Evolutionary conservation across 1,284 basidiomycete species (phyloP), one percentile per base, ranked within the genome.

Genomic region (Ceratobasidium sp.): DNA sequence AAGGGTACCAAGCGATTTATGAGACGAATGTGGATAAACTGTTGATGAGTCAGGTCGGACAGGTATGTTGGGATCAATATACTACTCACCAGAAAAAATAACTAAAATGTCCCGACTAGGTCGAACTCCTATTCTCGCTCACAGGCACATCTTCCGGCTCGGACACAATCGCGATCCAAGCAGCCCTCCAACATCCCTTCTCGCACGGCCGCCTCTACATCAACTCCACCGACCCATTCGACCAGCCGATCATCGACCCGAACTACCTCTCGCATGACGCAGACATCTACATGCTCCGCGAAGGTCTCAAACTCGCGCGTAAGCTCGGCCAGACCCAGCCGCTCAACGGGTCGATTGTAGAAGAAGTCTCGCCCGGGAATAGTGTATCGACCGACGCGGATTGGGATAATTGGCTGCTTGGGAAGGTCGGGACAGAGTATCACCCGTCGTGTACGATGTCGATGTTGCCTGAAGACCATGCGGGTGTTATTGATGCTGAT

Each of bases 121-220:
- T 92, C 40, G 92, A 94, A 84, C 86, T 94, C n/a, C 83, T 93
- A 42, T 84, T 93, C 64, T 88, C 87, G 72, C 85, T 92, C 79
- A 91, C 89, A 20, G 86, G 88, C 6, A 85, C 87, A 0, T 85
- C 86, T 20, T 82, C 82, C 64, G 80, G 80, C 49, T 66, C 63
- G 1, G 58, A 71, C 53, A 79, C 72, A 51, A 86, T 92, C 66
- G 86, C 86, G 3, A 87, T 94, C 58, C 92, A 94, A 83, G 89
- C 90, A 5, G 92, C 92, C 0, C 83, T 93, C 40, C 92, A 94
- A 82, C 91, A 92, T 81, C 91, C 92, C 0, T 86, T 92, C 80
- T 90, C 81, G 23, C 83, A 86, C 40, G 87, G 87, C 7, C 81
- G 81, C 10, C 83, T 90, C 79, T 83, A 85, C 66, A 88, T 93